Conservation (phyloP, 371 early-diverging fungal genomes). For the Mucor saturninus region DNA sequence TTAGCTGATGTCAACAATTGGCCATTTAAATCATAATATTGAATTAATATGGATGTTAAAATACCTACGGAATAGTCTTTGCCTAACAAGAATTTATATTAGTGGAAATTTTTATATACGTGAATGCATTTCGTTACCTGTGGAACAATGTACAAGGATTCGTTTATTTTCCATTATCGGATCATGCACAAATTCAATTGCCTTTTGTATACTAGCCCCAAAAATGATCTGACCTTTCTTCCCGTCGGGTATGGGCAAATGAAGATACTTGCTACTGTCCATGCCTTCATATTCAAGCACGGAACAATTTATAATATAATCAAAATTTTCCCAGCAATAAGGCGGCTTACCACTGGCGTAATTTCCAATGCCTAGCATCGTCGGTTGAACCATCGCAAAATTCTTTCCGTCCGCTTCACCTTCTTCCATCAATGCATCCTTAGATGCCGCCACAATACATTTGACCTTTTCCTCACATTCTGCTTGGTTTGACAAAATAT, state of each 20-base stretch:
- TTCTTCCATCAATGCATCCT: slow-evolving; percentile 11
- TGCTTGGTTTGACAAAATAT: slow-evolving; percentile 47
- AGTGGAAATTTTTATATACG: neutral
- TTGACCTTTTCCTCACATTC: slow-evolving; percentile 56
- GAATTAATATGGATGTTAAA: slow-evolving; percentile 65
- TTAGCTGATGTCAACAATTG: slow-evolving; percentile 9
- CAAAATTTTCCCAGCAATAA: slow-evolving; percentile 62
- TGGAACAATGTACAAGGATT: slow-evolving; percentile 62
- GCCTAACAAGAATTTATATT: slow-evolving; percentile 34
- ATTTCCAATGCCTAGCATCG: slow-evolving; percentile 66
- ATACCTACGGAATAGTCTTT: slow-evolving; percentile 82
- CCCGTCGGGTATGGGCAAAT: slow-evolving; percentile 72
- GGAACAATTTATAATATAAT: slow-evolving; percentile 71
- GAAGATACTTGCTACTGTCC: slow-evolving; percentile 50
- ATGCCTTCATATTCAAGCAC: slow-evolving; percentile 36
- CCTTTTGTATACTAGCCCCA: slow-evolving; percentile 57
- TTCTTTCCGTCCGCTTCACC: slow-evolving; percentile 8
- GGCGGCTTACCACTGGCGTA: slow-evolving; percentile 56
- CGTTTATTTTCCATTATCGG: slow-evolving; percentile 33
- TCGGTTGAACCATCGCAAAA: slow-evolving; percentile 61
- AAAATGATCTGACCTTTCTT: slow-evolving; percentile 73
- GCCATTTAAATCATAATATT: slow-evolving; percentile 57
- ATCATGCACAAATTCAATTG: slow-evolving; percentile 50
- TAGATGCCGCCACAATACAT: slow-evolving; percentile 39
- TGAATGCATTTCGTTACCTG: slow-evolving; percentile 25